Evolutionary conservation across 371 early-diverging fungal genomes (phyloP), one percentile per base, ranked within the genome.

Genomic region (Apophysomyces elegans): DNA sequence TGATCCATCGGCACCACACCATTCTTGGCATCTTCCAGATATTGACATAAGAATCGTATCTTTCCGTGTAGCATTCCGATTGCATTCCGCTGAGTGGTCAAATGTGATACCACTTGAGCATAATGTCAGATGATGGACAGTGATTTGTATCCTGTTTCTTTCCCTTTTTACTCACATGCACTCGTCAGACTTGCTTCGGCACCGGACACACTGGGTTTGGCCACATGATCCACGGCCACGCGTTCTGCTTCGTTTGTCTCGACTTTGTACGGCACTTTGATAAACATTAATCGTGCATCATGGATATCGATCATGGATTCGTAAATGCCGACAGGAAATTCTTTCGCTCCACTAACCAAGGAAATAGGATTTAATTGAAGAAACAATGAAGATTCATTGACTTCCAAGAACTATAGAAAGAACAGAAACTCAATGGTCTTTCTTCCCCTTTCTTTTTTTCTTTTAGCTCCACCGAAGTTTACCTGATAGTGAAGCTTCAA

Each of bases 161-260:
- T 50, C 16, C 21, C 6, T 3, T 50, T n/a, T 9, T 8, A 66
- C 76, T 80, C 78, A 85, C 89, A 65, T 59, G 87, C 73, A 59
- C 84, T 88, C 9, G 85, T 81, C n/a, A 86, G 78, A 16, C 76
- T 74, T 0, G 77, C 75, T n/a, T 83, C 87, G 35, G 81, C 71
- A 5, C 84, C 84, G 59, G 89, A 86, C 13, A 73, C 66, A 37
- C 74, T 77, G 16, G 84, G 81, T 32, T 80, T 80, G 16, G 93
- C 92, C 38, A 93, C 90, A 73, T 94, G 94, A 72, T 94, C 93
- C 14, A 95, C 90, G 5, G 94, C 93, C 67, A 94, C 90, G 47
- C 93, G 84, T 69, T 95, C 95, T 4, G 93, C 93, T 67, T 93
- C 94, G 3, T 89, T 87, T 5, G 93, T 92, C 66, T 92, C 93